These are phyloP conservation scores for Lolium multiflorum DNA, from an alignment of 176 grass and related monocot species.

Conservation along the genomic window DNA sequence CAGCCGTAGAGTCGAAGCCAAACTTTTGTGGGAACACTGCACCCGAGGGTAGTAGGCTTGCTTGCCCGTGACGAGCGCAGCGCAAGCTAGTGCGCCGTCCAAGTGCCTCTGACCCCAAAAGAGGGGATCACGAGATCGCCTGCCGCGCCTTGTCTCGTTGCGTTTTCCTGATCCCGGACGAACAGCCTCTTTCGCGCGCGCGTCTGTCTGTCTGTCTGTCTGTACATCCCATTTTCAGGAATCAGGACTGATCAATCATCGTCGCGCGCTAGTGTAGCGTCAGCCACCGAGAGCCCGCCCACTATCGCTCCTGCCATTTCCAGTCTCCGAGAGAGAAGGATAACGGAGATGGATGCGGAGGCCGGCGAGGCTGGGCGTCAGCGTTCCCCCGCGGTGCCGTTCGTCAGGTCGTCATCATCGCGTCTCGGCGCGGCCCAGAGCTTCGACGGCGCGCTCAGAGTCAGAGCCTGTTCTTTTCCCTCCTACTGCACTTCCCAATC, in stretches of 20 bases:
- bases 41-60: neutral
- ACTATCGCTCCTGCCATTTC: neutral
- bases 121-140: conserved; percentile 45
- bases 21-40: neutral
- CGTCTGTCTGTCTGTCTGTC: neutral
- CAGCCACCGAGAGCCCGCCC: too few species aligned
- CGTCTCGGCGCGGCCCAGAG: conserved; percentile 29
- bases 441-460: conserved; percentile 61
- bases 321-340: neutral
- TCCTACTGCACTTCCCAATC: neutral
- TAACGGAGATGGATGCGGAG: neutral
- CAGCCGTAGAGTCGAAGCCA: neutral
- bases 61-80: conserved; percentile 28
- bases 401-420: conserved; percentile 39
- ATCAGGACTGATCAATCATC: neutral
- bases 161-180: neutral
- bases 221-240: conserved; percentile 1
- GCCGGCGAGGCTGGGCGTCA: neutral
- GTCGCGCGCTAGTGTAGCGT: too few species aligned
- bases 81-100: conserved; percentile 20
- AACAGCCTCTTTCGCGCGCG: conserved; percentile 20
- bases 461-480: neutral
- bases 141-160: conserved; percentile 44
- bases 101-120: conserved; percentile 21
- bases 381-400: conserved; percentile 20